phyloP scores from a whole-genome alignment of 2,329 filamentous ascomycete species.

The Diaporthe vexans region DNA sequence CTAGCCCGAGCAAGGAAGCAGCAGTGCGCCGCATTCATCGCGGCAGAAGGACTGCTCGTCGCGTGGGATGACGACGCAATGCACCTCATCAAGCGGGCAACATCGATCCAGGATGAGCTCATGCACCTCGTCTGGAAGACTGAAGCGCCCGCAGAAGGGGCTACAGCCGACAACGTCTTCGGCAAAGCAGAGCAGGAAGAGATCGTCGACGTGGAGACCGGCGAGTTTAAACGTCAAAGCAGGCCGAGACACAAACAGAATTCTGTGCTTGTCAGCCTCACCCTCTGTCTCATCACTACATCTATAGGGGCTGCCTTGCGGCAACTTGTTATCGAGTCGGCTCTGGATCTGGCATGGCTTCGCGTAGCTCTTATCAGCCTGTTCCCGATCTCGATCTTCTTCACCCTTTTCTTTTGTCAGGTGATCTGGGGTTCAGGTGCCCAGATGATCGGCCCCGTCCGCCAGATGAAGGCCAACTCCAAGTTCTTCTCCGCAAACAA shows the following conservation, averaged over 20 bases:
- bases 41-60: conserved; percentile 77
- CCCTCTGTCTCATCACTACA: conserved; percentile 74
- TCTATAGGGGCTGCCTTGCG: conserved; percentile 79
- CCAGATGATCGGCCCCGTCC: conserved; percentile 82
- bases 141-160: conserved; percentile 63
- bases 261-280: conserved; percentile 76
- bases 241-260: conserved; percentile 79
- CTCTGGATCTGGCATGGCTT: conserved; percentile 72
- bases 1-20: conserved; percentile 80
- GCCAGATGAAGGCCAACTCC: conserved; percentile 81
- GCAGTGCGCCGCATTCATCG: conserved; percentile 85
- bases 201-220: conserved; percentile 81
- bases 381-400: conserved; percentile 81
- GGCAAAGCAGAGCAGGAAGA: conserved; percentile 66
- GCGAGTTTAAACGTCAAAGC: conserved; percentile 73
- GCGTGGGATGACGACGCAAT: conserved; percentile 88
- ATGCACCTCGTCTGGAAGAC: conserved; percentile 83
- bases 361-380: conserved; percentile 76
- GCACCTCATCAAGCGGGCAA: conserved; percentile 77
- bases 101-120: conserved; percentile 80
- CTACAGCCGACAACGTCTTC: background rate
- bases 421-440: conserved; percentile 82
- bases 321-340: conserved; percentile 75
- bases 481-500: conserved; percentile 85
- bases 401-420: conserved; percentile 85